These are phyloP conservation scores for Tranzscheliella williamsii DNA, from an alignment of 1,284 basidiomycete species.

Conservation along the genomic window DNA sequence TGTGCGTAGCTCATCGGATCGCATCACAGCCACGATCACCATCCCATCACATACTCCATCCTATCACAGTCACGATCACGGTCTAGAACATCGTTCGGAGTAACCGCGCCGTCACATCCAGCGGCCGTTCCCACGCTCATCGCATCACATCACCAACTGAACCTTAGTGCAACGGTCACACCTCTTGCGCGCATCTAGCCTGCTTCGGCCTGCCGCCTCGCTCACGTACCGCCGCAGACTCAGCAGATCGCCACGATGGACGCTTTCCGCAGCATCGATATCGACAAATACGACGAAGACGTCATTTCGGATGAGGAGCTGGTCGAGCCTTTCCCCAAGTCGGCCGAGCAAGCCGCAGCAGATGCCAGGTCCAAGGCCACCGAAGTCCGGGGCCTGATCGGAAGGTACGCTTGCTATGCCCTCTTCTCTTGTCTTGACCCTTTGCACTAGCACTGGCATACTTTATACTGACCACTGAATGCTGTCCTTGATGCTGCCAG, in stretches of 20 bases:
- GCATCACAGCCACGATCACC: too few relatives aligned
- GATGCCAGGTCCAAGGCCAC: slow-evolving; percentile 76
- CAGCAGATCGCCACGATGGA: slow-evolving; percentile 24
- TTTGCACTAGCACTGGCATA: too few relatives aligned
- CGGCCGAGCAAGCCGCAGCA: slow-evolving; percentile 72
- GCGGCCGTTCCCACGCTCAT: neutral
- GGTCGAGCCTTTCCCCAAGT: slow-evolving; percentile 81
- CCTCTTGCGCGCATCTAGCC: too few relatives aligned
- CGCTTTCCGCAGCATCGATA: slow-evolving; percentile 85
- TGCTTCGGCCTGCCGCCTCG: too few relatives aligned
- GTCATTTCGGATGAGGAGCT: slow-evolving; percentile 75
- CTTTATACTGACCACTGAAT: neutral
- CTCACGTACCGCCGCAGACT: too few relatives aligned
- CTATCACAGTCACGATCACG: too few relatives aligned
- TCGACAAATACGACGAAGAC: slow-evolving; percentile 92
- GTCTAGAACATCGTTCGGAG: too few relatives aligned
- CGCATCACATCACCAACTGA: neutral
- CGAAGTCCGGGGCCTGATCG: slow-evolving; percentile 70
- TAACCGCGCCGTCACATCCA: neutral
- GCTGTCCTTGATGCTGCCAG: slow-evolving; percentile 8
- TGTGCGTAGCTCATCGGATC: too few relatives aligned
- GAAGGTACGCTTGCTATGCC: slow-evolving; percentile 43
- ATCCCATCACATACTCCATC: too few relatives aligned
- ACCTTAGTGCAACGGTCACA: too few relatives aligned
- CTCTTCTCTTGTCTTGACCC: neutral